Conservation (phyloP, 2,329 filamentous ascomycete species). For the Apiospora hydei region DNA sequence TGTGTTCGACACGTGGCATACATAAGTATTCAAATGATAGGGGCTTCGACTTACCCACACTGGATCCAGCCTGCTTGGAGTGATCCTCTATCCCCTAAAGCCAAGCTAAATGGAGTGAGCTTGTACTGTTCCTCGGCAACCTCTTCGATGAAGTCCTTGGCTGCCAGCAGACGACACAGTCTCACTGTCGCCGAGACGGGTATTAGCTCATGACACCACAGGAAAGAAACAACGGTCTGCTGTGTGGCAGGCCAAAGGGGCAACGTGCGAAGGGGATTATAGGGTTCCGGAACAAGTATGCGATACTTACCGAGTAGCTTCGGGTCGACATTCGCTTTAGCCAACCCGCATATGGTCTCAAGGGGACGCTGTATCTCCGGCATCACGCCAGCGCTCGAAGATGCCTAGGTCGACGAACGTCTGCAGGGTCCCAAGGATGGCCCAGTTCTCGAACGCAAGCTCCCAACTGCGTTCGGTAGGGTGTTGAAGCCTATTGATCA, state of each 20-base stretch:
- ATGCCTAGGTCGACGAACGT: background rate
- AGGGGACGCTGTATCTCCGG: background rate
- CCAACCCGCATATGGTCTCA: background rate
- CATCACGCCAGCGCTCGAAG: background rate
- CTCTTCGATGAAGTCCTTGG: slow-evolving; percentile 9
- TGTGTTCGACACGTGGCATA: too few relatives aligned
- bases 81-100: background rate
- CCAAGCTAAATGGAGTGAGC: background rate
- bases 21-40: background rate
- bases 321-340: background rate
- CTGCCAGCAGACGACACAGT: slow-evolving; percentile 5
- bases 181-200: background rate
- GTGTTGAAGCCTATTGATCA: background rate
- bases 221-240: background rate
- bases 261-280: background rate
- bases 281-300: background rate
- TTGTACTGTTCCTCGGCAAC: slow-evolving; percentile 11
- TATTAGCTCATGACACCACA: background rate
- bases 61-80: background rate
- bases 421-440: background rate
- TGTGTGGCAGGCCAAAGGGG: background rate
- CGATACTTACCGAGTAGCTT: background rate
- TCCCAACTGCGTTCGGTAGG: slow-evolving; percentile 1
- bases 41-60: background rate
- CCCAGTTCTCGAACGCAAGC: slow-evolving; percentile 3